Percentiles rank a stretch among this genome's conserved stretches.
Evolutionary conservation across 805 yeast species (phyloP).

Genomic region (Kuraishia molischiana): DNA sequence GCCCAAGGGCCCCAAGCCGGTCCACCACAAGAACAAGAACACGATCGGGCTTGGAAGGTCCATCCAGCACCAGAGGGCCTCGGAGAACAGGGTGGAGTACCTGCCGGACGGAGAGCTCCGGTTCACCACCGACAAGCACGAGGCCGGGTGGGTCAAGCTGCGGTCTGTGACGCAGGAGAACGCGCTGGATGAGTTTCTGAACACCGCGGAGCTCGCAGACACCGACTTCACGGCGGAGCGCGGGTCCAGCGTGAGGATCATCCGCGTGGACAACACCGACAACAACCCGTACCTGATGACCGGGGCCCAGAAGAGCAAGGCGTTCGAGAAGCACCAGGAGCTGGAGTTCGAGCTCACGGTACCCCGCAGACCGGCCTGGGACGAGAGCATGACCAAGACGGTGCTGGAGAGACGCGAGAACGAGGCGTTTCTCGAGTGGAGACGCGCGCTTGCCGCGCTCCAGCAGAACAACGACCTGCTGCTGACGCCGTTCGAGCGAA

Average conservation of each 20-base stretch:
- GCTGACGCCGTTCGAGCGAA: constrained; percentile 94
- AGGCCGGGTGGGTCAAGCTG: constrained; percentile 82
- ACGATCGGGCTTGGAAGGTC: constrained; percentile 80
- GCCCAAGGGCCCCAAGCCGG: constrained; percentile 90
- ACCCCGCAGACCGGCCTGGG: constrained; percentile 93
- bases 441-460: constrained; percentile 76
- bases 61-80: constrained; percentile 62
- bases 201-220: constrained; percentile 92
- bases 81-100: constrained; percentile 58
- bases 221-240: constrained; percentile 94
- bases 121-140: constrained; percentile 77
- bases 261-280: constrained; percentile 45
- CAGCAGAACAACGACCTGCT: constrained; percentile 80
- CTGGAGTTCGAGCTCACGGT: constrained; percentile 67
- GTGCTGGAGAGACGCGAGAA: constrained; percentile 83
- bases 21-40: constrained; percentile 75
- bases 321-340: constrained; percentile 53
- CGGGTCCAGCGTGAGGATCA: constrained; percentile 71
- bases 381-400: constrained; percentile 51
- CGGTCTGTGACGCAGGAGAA: constrained; percentile 93
- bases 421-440: constrained; percentile 88
- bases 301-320: constrained; percentile 52
- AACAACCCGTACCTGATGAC: constrained; percentile 53
- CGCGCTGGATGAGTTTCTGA: constrained; percentile 87
- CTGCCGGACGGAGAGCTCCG: constrained; percentile 85